phyloP scores from a whole-genome alignment of 805 yeast genomes.

The Cyberlindnera nakhonratchasimensis region DNA sequence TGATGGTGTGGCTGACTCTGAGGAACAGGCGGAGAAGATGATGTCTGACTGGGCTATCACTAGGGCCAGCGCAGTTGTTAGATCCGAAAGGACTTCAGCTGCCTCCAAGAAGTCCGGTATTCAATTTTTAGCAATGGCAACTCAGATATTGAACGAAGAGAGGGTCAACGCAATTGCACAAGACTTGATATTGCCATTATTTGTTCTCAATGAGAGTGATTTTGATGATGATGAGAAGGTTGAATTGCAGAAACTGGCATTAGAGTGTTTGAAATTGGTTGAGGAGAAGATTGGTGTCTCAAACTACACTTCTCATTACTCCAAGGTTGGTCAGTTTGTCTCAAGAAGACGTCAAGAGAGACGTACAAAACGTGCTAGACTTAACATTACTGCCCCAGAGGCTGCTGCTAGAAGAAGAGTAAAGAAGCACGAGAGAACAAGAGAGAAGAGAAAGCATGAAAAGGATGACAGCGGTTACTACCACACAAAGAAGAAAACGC shows the following conservation, averaged over 20 bases:
- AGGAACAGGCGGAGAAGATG: constrained; percentile 25
- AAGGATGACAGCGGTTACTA: constrained; percentile 78
- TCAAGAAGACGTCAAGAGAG: constrained; percentile 68
- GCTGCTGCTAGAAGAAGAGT: constrained; percentile 73
- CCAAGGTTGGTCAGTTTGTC: constrained; percentile 61
- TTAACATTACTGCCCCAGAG: constrained; percentile 78
- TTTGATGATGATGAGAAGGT: constrained; percentile 43
- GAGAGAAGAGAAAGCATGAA: constrained; percentile 72
- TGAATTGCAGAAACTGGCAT: constrained; percentile 50
- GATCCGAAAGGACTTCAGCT: constrained; percentile 58
- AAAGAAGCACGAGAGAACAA: constrained; percentile 67
- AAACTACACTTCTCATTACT: constrained; percentile 56
- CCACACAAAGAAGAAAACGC: constrained; percentile 48
- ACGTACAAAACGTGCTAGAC: constrained; percentile 66
- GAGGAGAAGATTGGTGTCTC: constrained; percentile 70
- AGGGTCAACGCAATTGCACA: constrained; percentile 43
- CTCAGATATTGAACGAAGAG: constrained; percentile 45
- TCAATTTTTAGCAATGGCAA: constrained; percentile 63
- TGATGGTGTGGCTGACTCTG: constrained; percentile 26
- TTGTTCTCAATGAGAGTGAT: constrained; percentile 43
- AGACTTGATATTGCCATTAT: constrained; percentile 52
- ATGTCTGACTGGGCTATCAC: constrained; percentile 60
- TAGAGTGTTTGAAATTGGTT: constrained; percentile 65
- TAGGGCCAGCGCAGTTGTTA: constrained; percentile 59
- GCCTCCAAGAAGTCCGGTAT: constrained; percentile 65